These are phyloP conservation scores for Cocos nucifera DNA, from an alignment of 176 grass and related monocot genomes.

Conservation along the genomic window DNA sequence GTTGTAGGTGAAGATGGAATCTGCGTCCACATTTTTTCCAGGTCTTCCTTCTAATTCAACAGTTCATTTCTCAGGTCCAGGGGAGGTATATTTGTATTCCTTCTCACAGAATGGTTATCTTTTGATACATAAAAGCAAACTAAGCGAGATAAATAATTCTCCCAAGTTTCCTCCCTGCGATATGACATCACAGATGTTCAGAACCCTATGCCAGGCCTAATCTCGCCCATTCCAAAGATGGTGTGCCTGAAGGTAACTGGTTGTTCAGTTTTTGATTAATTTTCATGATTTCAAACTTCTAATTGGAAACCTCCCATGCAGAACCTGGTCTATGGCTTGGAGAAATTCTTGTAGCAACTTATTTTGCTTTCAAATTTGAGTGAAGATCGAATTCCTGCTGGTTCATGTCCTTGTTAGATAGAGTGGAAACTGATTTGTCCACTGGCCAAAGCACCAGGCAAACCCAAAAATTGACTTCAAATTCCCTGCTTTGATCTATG, in stretches of 20 bases:
- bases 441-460: too few relatives aligned
- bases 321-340: conserved; percentile 77
- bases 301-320: conserved; percentile 21
- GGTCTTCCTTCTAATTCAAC: conserved; percentile 61
- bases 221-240: conserved; percentile 71
- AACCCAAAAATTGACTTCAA: too few relatives aligned
- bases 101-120: too few relatives aligned
- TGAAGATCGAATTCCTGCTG: too few relatives aligned
- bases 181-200: conserved; percentile 68
- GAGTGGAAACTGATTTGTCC: too few relatives aligned
- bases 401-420: too few relatives aligned
- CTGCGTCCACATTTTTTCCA: conserved; percentile 74
- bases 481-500: too few relatives aligned
- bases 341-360: conserved; percentile 58
- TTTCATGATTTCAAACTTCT: not conserved
- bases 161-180: conserved; percentile 41
- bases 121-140: not conserved
- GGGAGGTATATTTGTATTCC: conserved; percentile 43
- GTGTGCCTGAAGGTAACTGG: conserved; percentile 56
- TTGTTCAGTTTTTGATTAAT: not conserved
- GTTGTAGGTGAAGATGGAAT: conserved; percentile 81
- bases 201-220: conserved; percentile 78
- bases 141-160: not conserved
- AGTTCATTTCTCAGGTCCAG: conserved; percentile 61
- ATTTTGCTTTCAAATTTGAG: too few relatives aligned